Evolutionary conservation across 345 rosid genomes (phyloP), one percentile per base, ranked within the genome.

Genomic region (Eucalyptus melliodora): DNA sequence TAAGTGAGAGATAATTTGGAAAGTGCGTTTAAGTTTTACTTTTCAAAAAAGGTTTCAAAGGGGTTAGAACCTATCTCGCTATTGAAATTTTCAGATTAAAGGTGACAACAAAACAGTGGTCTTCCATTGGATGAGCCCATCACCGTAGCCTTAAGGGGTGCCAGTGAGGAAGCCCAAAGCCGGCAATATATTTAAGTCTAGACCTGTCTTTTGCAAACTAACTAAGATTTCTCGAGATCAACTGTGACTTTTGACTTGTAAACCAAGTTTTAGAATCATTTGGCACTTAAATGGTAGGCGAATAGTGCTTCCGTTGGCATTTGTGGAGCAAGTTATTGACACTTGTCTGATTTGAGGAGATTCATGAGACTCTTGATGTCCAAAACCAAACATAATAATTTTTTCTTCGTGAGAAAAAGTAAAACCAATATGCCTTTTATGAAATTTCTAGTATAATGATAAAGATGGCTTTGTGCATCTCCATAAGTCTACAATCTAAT

Each of bases 141-240:
- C 14, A 4, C 24, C 0, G 0, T 19, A 34, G 8, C 14, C 45
- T 34, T 1, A 17, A 72, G 5, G 26, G 14, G 44, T 67, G 23
- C 4, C 2, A 31, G 42, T 4, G 23, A 17, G 80, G 40, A 67
- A 65, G 40, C 21, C 1, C 40, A 65, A 15, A 14, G 5, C 42
- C 1, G 1, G 13, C 6, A 0, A n/a, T 16, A 16, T 16, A 5
- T 8, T 19, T 10, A 69, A 56, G 30, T 56, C 1, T 56, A 56
- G 13, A 77, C 8, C 9, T 0, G 0, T 21, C 45, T 0, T 37
- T 37, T 0, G 16, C 15, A 37, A 37, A 37, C 15, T 34, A 72
- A 34, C 34, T 4, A 34, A 69, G 44, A 1, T 69, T 21, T 69
- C 80, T 67, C 1, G 1, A 31, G 6, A 31, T 0, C 26, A 72